phyloP scores from a whole-genome alignment of 257 asterid genomes.

The Petrea volubilis region DNA sequence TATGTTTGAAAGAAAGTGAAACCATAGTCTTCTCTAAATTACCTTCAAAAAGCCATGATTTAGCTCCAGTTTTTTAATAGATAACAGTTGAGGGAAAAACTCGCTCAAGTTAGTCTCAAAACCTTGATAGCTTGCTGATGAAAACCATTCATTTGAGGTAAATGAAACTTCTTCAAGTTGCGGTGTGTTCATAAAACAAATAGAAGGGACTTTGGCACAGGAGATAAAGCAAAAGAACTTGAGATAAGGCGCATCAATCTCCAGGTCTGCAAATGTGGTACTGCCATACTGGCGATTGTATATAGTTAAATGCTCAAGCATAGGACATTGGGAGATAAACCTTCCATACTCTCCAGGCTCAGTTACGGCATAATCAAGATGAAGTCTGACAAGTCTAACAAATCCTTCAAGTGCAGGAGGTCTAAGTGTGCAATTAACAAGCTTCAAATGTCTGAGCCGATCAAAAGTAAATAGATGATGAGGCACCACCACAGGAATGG shows the following conservation, averaged over 20 bases:
- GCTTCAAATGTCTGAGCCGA: neutral
- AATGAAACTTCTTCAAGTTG: neutral
- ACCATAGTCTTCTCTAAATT: too few species aligned
- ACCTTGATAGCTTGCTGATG: neutral
- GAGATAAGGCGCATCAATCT: neutral
- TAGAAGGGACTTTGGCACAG: neutral
- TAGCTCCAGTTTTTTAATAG: neutral
- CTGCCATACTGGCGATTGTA: neutral
- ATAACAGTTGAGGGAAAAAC: neutral
- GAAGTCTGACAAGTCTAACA: neutral
- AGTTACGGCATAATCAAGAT: neutral
- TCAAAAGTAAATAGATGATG: neutral
- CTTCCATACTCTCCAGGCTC: neutral
- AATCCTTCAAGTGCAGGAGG: neutral
- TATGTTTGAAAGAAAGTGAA: neutral
- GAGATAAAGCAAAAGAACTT: neutral
- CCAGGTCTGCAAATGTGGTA: neutral
- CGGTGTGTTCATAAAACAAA: neutral
- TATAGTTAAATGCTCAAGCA: neutral
- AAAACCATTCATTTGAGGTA: neutral
- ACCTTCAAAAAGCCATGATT: neutral
- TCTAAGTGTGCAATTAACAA: neutral
- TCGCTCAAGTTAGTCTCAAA: neutral
- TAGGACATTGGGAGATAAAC: neutral
- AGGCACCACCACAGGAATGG: neutral